These are phyloP conservation scores for Elaeis guineensis DNA, from an alignment of 176 grass and related monocot species.

Conservation along the genomic window DNA sequence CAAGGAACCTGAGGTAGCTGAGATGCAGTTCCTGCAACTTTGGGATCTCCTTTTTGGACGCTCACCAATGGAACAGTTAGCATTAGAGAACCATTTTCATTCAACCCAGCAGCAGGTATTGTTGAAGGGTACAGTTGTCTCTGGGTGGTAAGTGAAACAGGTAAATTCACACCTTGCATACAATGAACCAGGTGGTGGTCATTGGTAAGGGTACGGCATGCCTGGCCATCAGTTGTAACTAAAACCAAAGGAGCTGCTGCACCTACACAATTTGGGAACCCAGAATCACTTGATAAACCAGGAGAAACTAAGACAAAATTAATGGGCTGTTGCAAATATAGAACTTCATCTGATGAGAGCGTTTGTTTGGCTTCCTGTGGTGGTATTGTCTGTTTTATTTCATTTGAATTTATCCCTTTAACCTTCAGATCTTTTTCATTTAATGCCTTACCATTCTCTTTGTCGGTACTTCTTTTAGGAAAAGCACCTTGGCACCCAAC, in stretches of 20 bases:
- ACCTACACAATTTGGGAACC: conserved; percentile 32
- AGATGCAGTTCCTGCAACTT: conserved; percentile 21
- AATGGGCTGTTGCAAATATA: conserved; percentile 41
- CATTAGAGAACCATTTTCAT: conserved; percentile 20
- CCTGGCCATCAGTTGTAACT: conserved; percentile 26
- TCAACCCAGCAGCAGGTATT: conserved; percentile 21
- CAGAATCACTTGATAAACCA: conserved; percentile 31
- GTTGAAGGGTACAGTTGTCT: too few species aligned
- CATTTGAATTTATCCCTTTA: too few species aligned
- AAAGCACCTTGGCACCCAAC: conserved; percentile 31
- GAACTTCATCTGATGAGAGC: conserved; percentile 27
- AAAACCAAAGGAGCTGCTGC: conserved; percentile 31
- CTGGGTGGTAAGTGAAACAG: too few species aligned
- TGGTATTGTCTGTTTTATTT: too few species aligned
- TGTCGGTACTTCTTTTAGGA: conserved; percentile 18
- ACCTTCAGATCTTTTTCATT: too few species aligned
- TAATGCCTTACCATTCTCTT: conserved; percentile 27
- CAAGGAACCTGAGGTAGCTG: conserved; percentile 41
- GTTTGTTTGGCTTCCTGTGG: neutral
- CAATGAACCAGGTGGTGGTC: too few species aligned
- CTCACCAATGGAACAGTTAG: conserved; percentile 16
- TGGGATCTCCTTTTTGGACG: conserved; percentile 29
- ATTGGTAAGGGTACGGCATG: conserved; percentile 8
- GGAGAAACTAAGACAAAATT: conserved; percentile 34
- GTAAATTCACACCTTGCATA: too few species aligned